phyloP scores from a whole-genome alignment of 768 basidiomycete species.

The Galerina marginata region DNA sequence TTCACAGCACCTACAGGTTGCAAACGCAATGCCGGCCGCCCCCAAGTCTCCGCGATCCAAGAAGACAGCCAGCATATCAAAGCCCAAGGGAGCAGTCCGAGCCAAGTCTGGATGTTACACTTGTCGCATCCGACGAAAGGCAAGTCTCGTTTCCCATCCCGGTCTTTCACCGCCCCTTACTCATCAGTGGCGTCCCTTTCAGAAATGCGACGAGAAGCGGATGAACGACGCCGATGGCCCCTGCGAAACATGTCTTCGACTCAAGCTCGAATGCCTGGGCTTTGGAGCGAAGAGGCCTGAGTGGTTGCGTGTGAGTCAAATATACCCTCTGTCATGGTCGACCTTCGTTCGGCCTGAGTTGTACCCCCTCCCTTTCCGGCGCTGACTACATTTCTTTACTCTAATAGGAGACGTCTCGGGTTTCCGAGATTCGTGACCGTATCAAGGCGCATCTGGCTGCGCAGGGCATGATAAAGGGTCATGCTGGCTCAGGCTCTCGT shows the following conservation, averaged over 20 bases:
- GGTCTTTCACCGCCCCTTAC: constrained; percentile 1
- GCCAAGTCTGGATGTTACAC: constrained; percentile 92
- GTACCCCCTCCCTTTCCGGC: neutral
- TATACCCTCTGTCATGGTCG: constrained; percentile 11
- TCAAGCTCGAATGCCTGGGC: constrained; percentile 83
- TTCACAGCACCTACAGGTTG: neutral
- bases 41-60: constrained; percentile 47
- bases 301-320: constrained; percentile 73
- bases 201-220: constrained; percentile 87
- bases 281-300: constrained; percentile 88
- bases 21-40: constrained; percentile 39
- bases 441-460: constrained; percentile 81
- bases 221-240: constrained; percentile 54
- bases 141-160: constrained; percentile 33
- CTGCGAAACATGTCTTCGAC: constrained; percentile 79
- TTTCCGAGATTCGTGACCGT: constrained; percentile 71
- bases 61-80: constrained; percentile 57
- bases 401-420: constrained; percentile 70
- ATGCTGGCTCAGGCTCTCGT: constrained; percentile 73
- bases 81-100: constrained; percentile 81
- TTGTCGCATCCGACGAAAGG: constrained; percentile 87
- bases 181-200: constrained; percentile 19
- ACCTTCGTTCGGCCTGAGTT: neutral
- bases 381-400: neutral
- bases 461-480: constrained; percentile 90